Percentiles rank a stretch among this genome's conserved stretches.
phyloP scores from a whole-genome alignment of 192 early-diverging fungal species.

The Backusella circina region DNA sequence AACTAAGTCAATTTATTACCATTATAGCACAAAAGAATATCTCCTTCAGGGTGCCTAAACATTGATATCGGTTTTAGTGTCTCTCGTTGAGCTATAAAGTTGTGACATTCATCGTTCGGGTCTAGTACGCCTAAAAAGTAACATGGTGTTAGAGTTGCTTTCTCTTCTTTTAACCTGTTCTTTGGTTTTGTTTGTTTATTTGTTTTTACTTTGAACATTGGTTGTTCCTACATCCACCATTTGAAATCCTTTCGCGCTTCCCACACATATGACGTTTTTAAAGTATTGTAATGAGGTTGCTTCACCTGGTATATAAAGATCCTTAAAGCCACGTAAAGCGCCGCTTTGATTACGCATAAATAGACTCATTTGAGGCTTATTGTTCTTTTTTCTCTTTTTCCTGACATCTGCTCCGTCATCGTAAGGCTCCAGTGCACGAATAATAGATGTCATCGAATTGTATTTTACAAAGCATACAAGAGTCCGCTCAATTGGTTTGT shows the following conservation, averaged over 20 bases:
- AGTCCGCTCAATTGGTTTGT: constrained; percentile 6
- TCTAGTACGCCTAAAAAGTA: constrained; percentile 67
- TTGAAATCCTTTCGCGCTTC: constrained; percentile 91
- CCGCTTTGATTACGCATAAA: constrained; percentile 40
- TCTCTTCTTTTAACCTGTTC: background rate
- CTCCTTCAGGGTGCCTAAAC: constrained; percentile 71
- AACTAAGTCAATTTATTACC: constrained; percentile 38
- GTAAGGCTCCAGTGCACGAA: constrained; percentile 74
- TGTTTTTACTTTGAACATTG: constrained; percentile 61
- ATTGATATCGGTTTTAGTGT: constrained; percentile 76
- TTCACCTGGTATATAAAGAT: constrained; percentile 93
- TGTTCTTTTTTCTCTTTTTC: constrained; percentile 32
- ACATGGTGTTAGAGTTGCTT: constrained; percentile 15
- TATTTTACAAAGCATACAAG: constrained; percentile 71
- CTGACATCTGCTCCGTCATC: constrained; percentile 38
- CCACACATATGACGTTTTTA: constrained; percentile 83
- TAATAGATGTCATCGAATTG: constrained; percentile 67
- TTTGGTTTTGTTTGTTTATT: background rate
- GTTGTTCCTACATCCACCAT: constrained; percentile 84
- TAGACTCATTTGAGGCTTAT: constrained; percentile 35
- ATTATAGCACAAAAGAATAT: constrained; percentile 91
- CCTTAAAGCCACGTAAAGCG: constrained; percentile 60
- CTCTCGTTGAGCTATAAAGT: constrained; percentile 79
- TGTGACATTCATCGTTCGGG: constrained; percentile 72
- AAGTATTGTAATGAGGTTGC: constrained; percentile 83